phyloP scores from a whole-genome alignment of 495 filamentous ascomycete species.

The Neurospora hispaniola region DNA sequence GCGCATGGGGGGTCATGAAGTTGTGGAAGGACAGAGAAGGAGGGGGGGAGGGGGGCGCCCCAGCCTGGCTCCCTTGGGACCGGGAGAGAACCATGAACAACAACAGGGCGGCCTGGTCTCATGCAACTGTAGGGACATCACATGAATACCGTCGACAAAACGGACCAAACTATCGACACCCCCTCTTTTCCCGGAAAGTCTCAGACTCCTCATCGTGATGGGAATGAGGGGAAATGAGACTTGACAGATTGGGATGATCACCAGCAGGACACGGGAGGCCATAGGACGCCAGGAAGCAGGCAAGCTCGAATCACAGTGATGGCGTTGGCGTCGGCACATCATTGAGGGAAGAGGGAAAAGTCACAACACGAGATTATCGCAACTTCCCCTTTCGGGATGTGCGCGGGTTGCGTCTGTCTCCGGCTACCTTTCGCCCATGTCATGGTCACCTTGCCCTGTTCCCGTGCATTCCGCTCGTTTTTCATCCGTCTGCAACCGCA shows the following conservation, averaged over 20 bases:
- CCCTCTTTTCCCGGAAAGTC: neutral
- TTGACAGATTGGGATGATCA: neutral
- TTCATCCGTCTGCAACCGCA: neutral
- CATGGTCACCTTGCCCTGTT: neutral
- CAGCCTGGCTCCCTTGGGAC: neutral
- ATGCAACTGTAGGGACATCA: neutral
- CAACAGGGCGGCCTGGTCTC: neutral
- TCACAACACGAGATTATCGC: neutral
- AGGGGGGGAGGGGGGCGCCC: neutral
- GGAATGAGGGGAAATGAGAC: neutral
- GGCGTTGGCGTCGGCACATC: neutral
- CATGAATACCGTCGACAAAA: neutral
- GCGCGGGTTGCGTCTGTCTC: neutral
- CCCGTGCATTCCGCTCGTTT: neutral
- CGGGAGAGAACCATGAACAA: neutral
- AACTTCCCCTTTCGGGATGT: conserved; percentile 6
- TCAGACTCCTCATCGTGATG: neutral
- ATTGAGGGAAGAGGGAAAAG: neutral
- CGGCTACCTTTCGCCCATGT: neutral
- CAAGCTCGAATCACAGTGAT: neutral
- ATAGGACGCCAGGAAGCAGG: neutral
- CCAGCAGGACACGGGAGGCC: neutral
- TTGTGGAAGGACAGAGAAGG: neutral
- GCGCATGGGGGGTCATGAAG: neutral
- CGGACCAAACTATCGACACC: neutral